A percentile compares a stretch with the other conserved stretches of the same genome.
Evolutionary conservation across 2,329 filamentous ascomycete genomes (phyloP).

Genomic region (Colletotrichum lupini): DNA sequence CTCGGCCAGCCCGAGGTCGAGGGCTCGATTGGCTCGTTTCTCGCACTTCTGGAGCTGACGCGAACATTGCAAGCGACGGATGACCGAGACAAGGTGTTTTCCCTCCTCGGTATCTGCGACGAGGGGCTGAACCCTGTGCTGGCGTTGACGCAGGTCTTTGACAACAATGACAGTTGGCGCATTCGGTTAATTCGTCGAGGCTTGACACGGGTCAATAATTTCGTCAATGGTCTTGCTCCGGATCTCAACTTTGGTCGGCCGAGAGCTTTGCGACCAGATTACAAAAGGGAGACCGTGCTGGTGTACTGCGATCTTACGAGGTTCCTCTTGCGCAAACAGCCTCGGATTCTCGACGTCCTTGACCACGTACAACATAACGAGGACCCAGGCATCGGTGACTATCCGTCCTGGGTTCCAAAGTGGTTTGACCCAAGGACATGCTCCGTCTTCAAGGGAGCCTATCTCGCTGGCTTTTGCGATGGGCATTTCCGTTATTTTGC

Average conservation of each 20-base stretch:
- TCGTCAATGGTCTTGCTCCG: constrained; percentile 20
- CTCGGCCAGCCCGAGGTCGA: not conserved
- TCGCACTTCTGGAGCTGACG: constrained; percentile 23
- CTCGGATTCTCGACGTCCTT: constrained; percentile 28
- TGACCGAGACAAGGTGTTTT: constrained; percentile 27
- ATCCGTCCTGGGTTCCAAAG: constrained; percentile 36
- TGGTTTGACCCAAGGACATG: constrained; percentile 31
- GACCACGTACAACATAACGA: constrained; percentile 31
- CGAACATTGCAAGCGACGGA: constrained; percentile 27
- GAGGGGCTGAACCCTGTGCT: constrained; percentile 27
- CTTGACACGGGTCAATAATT: constrained; percentile 22
- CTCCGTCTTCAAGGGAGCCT: constrained; percentile 22
- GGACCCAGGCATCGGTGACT: constrained; percentile 26
- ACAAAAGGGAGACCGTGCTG: constrained; percentile 20
- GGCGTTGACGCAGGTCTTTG: constrained; percentile 14
- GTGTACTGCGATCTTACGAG: constrained; percentile 36
- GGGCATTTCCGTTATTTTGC: constrained; percentile 26
- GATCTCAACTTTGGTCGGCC: constrained; percentile 25
- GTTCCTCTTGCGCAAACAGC: constrained; percentile 33
- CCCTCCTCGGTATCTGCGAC: constrained; percentile 25
- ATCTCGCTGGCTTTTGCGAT: constrained; percentile 31
- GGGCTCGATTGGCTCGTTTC: constrained; percentile 22
- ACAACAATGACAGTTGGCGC: constrained; percentile 19
- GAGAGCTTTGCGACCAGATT: constrained; percentile 30
- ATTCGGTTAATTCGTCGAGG: constrained; percentile 24